These are phyloP conservation scores for Pyrenula massariospora DNA, from an alignment of 495 filamentous ascomycete genomes.

Conservation along the genomic window DNA sequence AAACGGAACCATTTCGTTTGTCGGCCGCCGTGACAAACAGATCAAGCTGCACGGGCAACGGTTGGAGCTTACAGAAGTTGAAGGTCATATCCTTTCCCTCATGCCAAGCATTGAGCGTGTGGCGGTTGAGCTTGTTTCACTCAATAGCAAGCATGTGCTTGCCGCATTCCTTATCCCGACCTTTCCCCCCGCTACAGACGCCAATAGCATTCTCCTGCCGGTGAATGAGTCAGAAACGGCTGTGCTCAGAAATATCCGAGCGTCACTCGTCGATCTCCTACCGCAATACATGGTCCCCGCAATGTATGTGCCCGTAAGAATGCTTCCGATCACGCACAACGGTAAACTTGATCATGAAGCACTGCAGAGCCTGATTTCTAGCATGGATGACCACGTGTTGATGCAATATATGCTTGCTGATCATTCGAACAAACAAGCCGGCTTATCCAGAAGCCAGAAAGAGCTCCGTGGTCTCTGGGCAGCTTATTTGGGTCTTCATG, in stretches of 20 bases:
- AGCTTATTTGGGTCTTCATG: slow-evolving; percentile 20
- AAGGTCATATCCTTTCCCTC: slow-evolving; percentile 34
- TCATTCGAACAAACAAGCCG: slow-evolving; percentile 13
- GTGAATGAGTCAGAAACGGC: no score
- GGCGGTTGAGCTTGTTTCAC: no score
- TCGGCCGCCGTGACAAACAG: slow-evolving; percentile 52
- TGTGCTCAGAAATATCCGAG: not conserved
- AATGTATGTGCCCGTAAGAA: slow-evolving; percentile 44
- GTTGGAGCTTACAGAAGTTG: slow-evolving; percentile 55
- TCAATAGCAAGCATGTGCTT: no score
- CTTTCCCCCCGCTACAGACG: no score
- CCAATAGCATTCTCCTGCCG: no score
- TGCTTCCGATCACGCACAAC: slow-evolving; percentile 43
- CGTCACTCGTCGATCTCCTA: not conserved
- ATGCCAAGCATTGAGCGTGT: no score
- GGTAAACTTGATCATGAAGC: slow-evolving; percentile 52
- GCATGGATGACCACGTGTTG: slow-evolving; percentile 25
- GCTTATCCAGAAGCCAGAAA: slow-evolving; percentile 17
- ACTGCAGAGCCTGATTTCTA: slow-evolving; percentile 29
- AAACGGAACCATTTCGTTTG: slow-evolving; percentile 36
- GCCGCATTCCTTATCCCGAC: no score
- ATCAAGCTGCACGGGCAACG: slow-evolving; percentile 56
- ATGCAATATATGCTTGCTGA: slow-evolving; percentile 28
- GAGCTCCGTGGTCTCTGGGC: slow-evolving; percentile 26
- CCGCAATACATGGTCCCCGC: slow-evolving; percentile 46